phyloP scores from a whole-genome alignment of 208 protist genomes.

The Leishmania major region DNA sequence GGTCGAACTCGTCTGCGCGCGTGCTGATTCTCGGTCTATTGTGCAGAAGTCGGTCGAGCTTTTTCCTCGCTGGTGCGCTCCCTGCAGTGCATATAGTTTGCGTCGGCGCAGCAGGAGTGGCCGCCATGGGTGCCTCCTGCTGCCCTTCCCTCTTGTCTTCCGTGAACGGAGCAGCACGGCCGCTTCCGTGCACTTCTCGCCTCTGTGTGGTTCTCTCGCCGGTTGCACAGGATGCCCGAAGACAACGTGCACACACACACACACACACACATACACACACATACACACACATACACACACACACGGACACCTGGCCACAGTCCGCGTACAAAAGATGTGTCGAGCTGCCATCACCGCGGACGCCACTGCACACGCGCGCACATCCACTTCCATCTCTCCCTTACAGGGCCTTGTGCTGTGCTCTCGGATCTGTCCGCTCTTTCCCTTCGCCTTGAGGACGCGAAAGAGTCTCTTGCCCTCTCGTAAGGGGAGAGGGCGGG shows the following conservation, averaged over 20 bases:
- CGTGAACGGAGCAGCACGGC: not conserved
- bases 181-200: not conserved
- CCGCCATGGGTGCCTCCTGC: not conserved
- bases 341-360: not conserved
- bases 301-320: not conserved
- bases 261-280: not conserved
- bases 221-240: not conserved
- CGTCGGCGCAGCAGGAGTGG: not conserved
- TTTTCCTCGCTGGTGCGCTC: not conserved
- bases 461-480: too few species aligned
- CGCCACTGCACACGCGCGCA: not conserved
- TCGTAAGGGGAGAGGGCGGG: too few species aligned
- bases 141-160: not conserved
- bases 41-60: not conserved
- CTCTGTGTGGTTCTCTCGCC: not conserved
- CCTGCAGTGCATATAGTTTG: not conserved
- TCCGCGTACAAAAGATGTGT: not conserved
- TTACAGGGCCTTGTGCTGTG: too few species aligned
- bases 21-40: not conserved
- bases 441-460: too few species aligned
- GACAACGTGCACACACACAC: not conserved
- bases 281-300: not conserved
- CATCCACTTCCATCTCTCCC: too few species aligned
- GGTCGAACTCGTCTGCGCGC: not conserved
- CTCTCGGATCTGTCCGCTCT: too few species aligned